Evolutionary conservation across 108 stramenopile species (phyloP), one percentile per base, ranked within the genome.

Genomic region (Stephanodiscus triporus): DNA sequence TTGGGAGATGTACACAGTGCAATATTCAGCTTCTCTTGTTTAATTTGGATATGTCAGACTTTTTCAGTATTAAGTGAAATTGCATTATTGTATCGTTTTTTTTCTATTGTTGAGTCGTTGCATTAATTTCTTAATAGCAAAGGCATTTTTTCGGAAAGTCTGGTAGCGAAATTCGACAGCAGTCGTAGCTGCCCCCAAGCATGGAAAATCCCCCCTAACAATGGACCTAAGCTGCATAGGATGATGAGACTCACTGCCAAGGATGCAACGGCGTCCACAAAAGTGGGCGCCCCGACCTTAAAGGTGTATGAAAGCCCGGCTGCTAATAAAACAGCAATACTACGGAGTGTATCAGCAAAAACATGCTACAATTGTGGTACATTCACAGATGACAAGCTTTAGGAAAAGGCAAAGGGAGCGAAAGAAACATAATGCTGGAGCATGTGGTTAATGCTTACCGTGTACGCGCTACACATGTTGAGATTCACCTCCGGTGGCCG

Each of bases 401-500:
- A 20, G 10, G 6, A 38, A 38, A 30, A 10, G 2, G 26, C n/a
- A 54, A 38, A 27, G 19, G 17, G 5, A 34, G 5, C 19, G 24
- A 43, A 22, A 45, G 49, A 55, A 40, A 11, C 48, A 53, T 8
- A 53, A 53, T 53, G 51, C 6, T 53, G 19, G 51, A 53, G 20
- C 6, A 53, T 24, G 8, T 24, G 20, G 51, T n/a, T 7, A 40
- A 53, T 1, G 76, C 88, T 86, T 74, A 89, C 88, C 36, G 89
- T 93, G 50, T 89, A 93, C 9, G 92, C 92, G 17, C 87, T 88
- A 56, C 89, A 93, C 92, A 93, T 93, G 70, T 93, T 93, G 63
- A 93, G 50, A 69, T 90, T 90, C 50, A 85, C 53, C 51, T 68
- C 74, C 20, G 78, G 66, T 17, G 76, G 49, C 0, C 60, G 47